phyloP scores from a whole-genome alignment of 2,329 filamentous ascomycete genomes.

The Nannizzia gypsea region DNA sequence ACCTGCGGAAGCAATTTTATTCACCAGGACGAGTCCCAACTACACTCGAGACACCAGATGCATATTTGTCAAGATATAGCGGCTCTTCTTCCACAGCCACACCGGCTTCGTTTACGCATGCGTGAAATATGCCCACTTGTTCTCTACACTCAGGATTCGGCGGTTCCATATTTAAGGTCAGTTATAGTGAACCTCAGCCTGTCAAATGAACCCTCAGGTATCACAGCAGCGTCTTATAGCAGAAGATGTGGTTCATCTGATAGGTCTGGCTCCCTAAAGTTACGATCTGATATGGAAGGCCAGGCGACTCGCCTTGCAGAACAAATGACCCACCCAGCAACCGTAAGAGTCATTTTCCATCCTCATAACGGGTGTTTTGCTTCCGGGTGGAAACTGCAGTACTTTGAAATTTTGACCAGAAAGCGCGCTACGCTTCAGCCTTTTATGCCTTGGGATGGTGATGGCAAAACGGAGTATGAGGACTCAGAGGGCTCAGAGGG shows the following conservation, averaged over 20 bases:
- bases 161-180: not conserved
- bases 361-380: not conserved
- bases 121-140: constrained; percentile 5
- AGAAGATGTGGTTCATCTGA: not conserved
- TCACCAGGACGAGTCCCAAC: not conserved
- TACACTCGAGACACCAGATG: not conserved
- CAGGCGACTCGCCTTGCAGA: not conserved
- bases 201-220: not conserved
- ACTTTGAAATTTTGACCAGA: constrained; percentile 4
- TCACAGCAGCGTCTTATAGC: not conserved
- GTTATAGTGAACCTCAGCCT: constrained; percentile 7
- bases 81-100: constrained; percentile 1
- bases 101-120: constrained; percentile 5
- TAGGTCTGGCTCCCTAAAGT: not conserved
- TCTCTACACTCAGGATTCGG: not conserved
- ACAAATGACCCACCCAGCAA: not conserved
- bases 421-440: not conserved
- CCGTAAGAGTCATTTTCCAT: not conserved
- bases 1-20: constrained; percentile 4
- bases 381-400: not conserved
- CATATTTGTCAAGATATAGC: constrained; percentile 3
- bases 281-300: not conserved
- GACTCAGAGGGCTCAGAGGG: too few species aligned
- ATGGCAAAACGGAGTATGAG: not conserved
- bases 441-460: not conserved